Base-by-base conservation (phyloP, 1,284 basidiomycete species). In the Tylopilus sp. region DNA sequence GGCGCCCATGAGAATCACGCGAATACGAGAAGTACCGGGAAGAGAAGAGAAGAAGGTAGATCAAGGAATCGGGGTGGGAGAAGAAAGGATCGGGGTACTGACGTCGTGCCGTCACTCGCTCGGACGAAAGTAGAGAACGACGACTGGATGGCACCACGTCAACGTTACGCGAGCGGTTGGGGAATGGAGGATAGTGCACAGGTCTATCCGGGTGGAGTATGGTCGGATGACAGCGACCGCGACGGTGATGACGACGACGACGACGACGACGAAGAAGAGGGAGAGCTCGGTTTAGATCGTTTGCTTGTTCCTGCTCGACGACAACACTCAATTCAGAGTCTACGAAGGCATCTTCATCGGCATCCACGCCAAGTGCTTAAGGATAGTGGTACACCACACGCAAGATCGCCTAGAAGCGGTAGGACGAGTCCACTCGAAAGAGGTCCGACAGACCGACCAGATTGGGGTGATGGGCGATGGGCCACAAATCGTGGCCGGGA, bases 261-360 rank as follows among this genome's bases (percentile, higher is more conserved):
- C 49, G 66, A 71, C 12, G 68, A 73, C 10, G 71, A 72, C 2
- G 79, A 79, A 13, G 82, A 79, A 15, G 82, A 82, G 23, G 79
- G 73, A 9, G 84, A 86, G 54, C 70, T 86, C 31, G 77, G 84
- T 57, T 72, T 88, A 35, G 80, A 84, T 9, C 74, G 74, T 31
- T 72, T 88, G 48, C 75, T 88, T 31, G 78, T 84, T n/a, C 83
- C 81, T 10, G 75, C 86, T 12, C 84, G 82, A 59, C 72, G 86
- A 29, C 86, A 86, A 59, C 75, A 82, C 50, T 85, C 83, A 9
- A 86, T 86, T 54, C 77, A 73, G 54, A 84, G 82, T 60, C 65
- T 86, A 48, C 71, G 84, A 43, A 77, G 71, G 47, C 82, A 86
- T 55, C 69, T 86, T 8, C 73, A 71, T n/a, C 61, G 59, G 31